A percentile compares a stretch with the other conserved stretches of the same genome.
These are phyloP conservation scores for Chenopodium formosanum DNA, from an alignment of 148 eudicot species.

Conservation along the genomic window DNA sequence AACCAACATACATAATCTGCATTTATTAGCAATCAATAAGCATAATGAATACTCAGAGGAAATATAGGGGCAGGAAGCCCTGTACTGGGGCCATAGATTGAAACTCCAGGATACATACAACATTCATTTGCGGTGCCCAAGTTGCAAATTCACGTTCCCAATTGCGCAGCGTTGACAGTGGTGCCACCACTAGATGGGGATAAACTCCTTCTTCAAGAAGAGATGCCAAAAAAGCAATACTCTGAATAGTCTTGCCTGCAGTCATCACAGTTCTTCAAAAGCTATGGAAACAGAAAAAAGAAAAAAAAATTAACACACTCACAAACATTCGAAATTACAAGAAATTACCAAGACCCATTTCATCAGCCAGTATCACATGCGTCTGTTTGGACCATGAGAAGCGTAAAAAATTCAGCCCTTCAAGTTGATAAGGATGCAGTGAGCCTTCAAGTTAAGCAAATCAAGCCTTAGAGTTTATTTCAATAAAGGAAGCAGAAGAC, in stretches of 20 bases:
- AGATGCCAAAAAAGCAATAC: conserved; percentile 92
- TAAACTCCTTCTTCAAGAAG: conserved; percentile 60
- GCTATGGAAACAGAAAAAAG: background rate
- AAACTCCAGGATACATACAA: conserved; percentile 55
- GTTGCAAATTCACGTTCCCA: conserved; percentile 99
- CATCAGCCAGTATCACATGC: conserved; percentile 98
- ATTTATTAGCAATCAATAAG: conserved; percentile 12
- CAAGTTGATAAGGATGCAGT: conserved; percentile 95
- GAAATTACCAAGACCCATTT: conserved; percentile 93
- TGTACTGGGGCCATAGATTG: background rate
- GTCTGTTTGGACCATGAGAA: conserved; percentile 95
- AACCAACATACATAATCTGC: conserved; percentile 98
- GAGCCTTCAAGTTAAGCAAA: conserved; percentile 51
- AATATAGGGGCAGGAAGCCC: background rate
- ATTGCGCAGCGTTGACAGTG: conserved; percentile 91
- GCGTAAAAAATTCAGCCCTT: conserved; percentile 95
- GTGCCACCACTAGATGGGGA: conserved; percentile 94
- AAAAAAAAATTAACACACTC: background rate
- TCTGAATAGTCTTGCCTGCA: conserved; percentile 98
- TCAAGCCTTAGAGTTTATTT: conserved; percentile 11
- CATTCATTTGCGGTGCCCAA: conserved; percentile 99
- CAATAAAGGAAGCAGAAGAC: background rate
- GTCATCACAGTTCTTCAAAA: conserved; percentile 14
- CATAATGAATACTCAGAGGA: conserved; percentile 1
- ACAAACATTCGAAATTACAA: conserved; percentile 2